Evolutionary conservation across 805 yeast species (phyloP).

Genomic region (Starmerella gropengiesseri): DNA sequence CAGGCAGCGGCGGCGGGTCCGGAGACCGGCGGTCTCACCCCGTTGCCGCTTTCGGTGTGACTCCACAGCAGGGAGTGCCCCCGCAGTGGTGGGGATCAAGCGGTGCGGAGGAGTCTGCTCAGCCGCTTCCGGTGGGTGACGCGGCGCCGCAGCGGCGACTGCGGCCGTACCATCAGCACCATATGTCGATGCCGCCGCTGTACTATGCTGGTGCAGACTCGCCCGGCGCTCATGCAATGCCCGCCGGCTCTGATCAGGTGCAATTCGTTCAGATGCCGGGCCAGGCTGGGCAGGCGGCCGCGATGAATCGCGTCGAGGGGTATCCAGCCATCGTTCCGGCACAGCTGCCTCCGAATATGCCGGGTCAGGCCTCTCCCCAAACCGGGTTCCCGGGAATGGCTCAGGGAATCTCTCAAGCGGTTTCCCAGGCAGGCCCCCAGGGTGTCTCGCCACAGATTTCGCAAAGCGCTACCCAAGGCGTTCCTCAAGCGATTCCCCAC

Average conservation of each 20-base stretch:
- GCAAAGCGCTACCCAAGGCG: too few species aligned
- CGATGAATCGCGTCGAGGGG: too few species aligned
- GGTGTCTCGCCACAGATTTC: too few species aligned
- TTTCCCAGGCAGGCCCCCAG: too few species aligned
- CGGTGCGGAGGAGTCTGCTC: background rate
- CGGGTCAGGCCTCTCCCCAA: too few species aligned
- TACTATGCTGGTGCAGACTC: conserved; percentile 12
- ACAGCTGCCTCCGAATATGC: too few species aligned
- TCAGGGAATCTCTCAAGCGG: too few species aligned
- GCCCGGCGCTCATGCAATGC: too few species aligned
- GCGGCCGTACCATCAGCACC: conserved; percentile 14
- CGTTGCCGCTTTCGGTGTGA: background rate
- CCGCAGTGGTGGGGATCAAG: conserved; percentile 6
- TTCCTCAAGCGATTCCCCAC: too few species aligned
- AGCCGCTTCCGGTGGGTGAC: background rate
- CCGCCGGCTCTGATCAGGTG: too few species aligned
- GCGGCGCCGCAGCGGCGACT: conserved; percentile 10
- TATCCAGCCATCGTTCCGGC: too few species aligned
- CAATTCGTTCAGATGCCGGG: background rate
- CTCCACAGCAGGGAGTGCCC: background rate
- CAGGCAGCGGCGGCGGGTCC: conserved; percentile 2
- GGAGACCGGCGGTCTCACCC: conserved; percentile 9
- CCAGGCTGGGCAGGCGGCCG: background rate
- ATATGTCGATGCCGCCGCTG: conserved; percentile 16
- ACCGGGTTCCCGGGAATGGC: too few species aligned